phyloP scores from a whole-genome alignment of 345 rosid species.

The Hypericum androsaemum region DNA sequence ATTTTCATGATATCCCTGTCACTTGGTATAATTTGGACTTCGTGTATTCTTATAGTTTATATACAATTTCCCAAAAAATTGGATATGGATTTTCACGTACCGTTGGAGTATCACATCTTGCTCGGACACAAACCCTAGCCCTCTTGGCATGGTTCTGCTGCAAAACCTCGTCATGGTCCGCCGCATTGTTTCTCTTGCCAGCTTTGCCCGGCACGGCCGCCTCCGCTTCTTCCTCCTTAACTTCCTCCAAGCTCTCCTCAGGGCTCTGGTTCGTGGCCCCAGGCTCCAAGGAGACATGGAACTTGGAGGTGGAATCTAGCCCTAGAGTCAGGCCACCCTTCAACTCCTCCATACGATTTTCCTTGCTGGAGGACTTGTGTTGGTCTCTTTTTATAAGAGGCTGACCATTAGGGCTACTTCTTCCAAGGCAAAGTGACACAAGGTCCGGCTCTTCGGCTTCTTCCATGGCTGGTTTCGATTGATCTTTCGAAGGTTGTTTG shows the following conservation, averaged over 20 bases:
- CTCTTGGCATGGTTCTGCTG: conserved; percentile 31
- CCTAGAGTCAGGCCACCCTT: conserved; percentile 47
- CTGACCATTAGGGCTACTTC: conserved; percentile 22
- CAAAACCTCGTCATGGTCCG: conserved; percentile 39
- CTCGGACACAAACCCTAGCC: no score
- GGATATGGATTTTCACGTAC: no score
- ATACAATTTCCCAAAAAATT: no score
- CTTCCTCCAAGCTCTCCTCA: conserved; percentile 25
- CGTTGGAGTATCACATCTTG: no score
- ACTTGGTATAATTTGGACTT: no score
- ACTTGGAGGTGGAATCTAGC: conserved; percentile 31
- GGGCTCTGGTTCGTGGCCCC: conserved; percentile 22
- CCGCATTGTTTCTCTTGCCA: conserved; percentile 30
- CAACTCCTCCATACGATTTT: conserved; percentile 23
- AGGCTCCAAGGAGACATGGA: conserved; percentile 15
- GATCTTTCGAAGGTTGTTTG: conserved; percentile 11
- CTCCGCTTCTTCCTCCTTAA: conserved; percentile 27
- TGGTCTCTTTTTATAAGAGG: conserved; percentile 16
- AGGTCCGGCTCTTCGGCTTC: conserved; percentile 31
- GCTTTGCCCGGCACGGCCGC: no score
- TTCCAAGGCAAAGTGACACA: conserved; percentile 75
- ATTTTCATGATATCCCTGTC: no score
- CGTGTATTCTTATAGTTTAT: no score
- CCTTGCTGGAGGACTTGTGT: conserved; percentile 18
- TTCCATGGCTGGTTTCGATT: conserved; percentile 13